Evolutionary conservation across 441 rosid genomes (phyloP).

Genomic region (Erodium texanum): DNA sequence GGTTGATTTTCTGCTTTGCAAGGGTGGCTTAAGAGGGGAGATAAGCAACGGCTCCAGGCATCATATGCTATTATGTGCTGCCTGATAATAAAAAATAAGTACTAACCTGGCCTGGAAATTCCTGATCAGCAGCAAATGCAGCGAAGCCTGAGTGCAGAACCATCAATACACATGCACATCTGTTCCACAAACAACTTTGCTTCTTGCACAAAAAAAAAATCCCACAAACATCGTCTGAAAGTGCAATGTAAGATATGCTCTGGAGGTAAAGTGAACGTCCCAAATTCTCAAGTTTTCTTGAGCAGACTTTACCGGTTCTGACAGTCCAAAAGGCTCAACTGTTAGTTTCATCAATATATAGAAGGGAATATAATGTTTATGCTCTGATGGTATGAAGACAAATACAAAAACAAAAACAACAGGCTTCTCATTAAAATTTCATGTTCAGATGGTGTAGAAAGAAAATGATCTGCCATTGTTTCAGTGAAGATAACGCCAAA

Average conservation of each 20-base stretch:
- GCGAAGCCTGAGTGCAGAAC: not conserved
- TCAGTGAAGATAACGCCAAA: too few species aligned
- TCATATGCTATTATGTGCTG: too few species aligned
- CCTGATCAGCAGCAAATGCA: too few species aligned
- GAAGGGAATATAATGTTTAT: not conserved
- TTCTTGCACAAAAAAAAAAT: constrained; percentile 8
- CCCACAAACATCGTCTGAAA: not conserved
- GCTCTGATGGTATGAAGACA: not conserved
- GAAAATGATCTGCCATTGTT: too few species aligned
- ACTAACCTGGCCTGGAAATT: constrained; percentile 23
- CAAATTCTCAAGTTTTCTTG: too few species aligned
- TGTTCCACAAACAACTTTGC: constrained; percentile 9
- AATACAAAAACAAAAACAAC: constrained; percentile 2
- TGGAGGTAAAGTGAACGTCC: not conserved
- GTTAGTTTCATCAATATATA: not conserved
- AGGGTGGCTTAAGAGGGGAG: too few species aligned
- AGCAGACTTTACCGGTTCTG: too few species aligned
- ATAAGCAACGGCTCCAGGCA: too few species aligned
- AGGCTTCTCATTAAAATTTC: not conserved
- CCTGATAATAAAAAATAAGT: too few species aligned
- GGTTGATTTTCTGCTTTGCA: too few species aligned
- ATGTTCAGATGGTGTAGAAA: not conserved
- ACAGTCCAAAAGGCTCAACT: not conserved
- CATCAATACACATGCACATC: too few species aligned
- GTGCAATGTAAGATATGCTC: too few species aligned